These are phyloP conservation scores for Myochromella boudieri DNA, from an alignment of 768 basidiomycete genomes.

Conservation along the genomic window DNA sequence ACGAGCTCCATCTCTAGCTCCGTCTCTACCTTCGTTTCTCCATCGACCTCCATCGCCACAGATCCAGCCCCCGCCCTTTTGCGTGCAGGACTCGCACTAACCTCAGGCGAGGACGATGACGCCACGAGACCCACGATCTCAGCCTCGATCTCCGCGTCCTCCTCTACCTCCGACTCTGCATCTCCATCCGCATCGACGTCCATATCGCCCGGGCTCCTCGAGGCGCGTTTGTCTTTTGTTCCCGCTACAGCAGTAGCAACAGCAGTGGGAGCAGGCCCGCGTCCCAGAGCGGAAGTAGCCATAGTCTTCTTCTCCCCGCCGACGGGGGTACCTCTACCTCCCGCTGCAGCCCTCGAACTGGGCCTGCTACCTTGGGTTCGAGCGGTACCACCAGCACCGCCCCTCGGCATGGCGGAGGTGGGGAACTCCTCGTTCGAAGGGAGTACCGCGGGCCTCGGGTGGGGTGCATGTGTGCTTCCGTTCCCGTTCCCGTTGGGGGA, in stretches of 20 bases:
- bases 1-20: conserved; percentile 48
- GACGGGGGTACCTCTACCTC: background rate
- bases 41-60: conserved; percentile 11
- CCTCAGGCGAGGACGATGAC: conserved; percentile 11
- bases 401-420: conserved; percentile 28
- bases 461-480: conserved; percentile 1
- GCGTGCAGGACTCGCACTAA: conserved; percentile 3
- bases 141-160: conserved; percentile 32
- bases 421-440: conserved; percentile 22
- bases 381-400: conserved; percentile 15
- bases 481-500: background rate
- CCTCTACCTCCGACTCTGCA: conserved; percentile 34
- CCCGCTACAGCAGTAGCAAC: conserved; percentile 3
- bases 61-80: background rate
- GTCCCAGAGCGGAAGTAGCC: background rate
- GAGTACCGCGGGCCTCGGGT: conserved; percentile 18
- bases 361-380: conserved; percentile 19
- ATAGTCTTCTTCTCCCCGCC: background rate
- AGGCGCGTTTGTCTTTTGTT: background rate
- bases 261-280: background rate
- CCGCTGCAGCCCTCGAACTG: conserved; percentile 13
- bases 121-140: conserved; percentile 26
- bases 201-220: conserved; percentile 15
- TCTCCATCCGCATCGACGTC: conserved; percentile 34
- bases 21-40: conserved; percentile 21